These are phyloP conservation scores for Platanthera guangdongensis DNA, from an alignment of 106 monocot genomes.

Conservation along the genomic window DNA sequence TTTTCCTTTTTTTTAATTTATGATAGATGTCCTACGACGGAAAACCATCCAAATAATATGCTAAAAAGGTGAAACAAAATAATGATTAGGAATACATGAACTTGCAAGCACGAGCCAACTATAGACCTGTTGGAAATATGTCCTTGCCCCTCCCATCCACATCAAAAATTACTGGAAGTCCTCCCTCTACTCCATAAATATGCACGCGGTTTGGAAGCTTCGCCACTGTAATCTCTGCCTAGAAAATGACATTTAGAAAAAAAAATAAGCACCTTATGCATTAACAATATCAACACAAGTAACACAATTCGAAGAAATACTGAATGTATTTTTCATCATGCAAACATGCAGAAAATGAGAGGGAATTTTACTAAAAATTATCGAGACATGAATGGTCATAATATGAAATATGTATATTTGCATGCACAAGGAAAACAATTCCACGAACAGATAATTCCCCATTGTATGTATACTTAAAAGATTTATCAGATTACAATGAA, in stretches of 20 bases:
- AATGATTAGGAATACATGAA: neutral
- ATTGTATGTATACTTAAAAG: neutral
- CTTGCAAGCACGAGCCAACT: neutral
- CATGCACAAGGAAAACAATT: neutral
- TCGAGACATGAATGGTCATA: neutral
- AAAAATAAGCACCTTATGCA: neutral
- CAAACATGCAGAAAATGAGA: neutral
- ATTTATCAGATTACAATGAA: neutral
- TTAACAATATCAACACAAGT: neutral
- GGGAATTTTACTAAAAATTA: neutral
- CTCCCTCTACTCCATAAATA: slow-evolving; percentile 88
- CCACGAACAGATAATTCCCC: neutral
- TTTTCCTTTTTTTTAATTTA: neutral
- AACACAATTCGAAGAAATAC: neutral
- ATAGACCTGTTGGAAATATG: slow-evolving; percentile 85
- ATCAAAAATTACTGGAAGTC: slow-evolving; percentile 81
- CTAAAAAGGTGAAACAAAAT: neutral
- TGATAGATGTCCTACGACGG: neutral
- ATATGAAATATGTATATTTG: neutral
- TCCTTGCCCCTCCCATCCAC: slow-evolving; percentile 86
- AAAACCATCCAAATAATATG: neutral
- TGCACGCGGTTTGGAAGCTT: slow-evolving; percentile 64
- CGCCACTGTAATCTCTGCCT: slow-evolving; percentile 78
- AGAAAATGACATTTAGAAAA: slow-evolving; percentile 1
- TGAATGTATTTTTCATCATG: neutral